These are phyloP conservation scores for Mycena albidolilacea DNA, from an alignment of 768 basidiomycete genomes.

Conservation along the genomic window DNA sequence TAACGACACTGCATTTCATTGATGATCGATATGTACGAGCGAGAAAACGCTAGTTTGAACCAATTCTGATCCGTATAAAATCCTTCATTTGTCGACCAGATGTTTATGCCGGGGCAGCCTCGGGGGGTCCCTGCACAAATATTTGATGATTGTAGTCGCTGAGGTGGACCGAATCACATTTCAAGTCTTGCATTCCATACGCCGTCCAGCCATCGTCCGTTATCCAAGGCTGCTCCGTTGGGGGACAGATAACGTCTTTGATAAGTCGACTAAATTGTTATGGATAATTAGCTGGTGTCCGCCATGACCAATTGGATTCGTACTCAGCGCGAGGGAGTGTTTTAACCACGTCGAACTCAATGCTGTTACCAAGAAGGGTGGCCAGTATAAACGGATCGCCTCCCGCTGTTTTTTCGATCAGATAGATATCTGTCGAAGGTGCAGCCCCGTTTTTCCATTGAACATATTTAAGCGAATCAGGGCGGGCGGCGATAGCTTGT, in stretches of 20 bases:
- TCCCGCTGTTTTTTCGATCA: conserved; percentile 8
- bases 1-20: no score
- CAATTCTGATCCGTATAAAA: no score
- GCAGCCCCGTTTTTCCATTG: not conserved
- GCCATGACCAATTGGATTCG: not conserved
- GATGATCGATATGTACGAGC: no score
- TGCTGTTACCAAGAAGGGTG: conserved; percentile 15
- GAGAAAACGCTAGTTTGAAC: no score
- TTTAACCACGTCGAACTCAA: conserved; percentile 6
- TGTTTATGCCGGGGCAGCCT: not conserved
- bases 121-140: conserved; percentile 11
- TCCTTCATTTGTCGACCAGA: not conserved
- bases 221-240: conserved; percentile 11
- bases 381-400: conserved; percentile 20
- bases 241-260: not conserved
- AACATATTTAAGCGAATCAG: conserved; percentile 19
- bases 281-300: not conserved
- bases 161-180: not conserved
- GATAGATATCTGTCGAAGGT: conserved; percentile 15
- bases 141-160: conserved; percentile 19
- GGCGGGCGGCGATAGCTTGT: conserved; percentile 9
- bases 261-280: not conserved
- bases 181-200: not conserved
- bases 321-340: conserved; percentile 11
- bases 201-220: conserved; percentile 7